These are phyloP conservation scores for Chalciporus piperatus DNA, from an alignment of 768 basidiomycete species.

Conservation along the genomic window DNA sequence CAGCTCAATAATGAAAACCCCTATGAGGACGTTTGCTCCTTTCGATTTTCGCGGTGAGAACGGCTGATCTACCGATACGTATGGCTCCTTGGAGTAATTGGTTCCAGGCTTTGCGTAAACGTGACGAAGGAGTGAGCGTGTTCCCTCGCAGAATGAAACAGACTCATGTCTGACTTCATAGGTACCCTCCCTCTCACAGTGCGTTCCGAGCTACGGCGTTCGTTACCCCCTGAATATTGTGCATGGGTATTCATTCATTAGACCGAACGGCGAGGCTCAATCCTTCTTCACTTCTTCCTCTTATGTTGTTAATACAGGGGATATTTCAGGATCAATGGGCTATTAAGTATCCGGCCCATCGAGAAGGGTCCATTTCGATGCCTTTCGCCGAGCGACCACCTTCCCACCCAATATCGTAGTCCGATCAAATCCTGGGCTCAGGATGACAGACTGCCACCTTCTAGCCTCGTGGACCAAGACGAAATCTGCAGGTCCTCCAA, in stretches of 20 bases:
- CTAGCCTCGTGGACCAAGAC: conserved; percentile 52
- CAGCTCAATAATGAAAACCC: no score
- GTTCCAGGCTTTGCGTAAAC: no score
- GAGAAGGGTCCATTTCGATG: conserved; percentile 14
- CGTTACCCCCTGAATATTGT: no score
- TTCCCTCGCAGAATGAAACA: background rate
- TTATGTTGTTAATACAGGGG: background rate
- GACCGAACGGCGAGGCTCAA: background rate
- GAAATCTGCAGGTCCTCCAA: conserved; percentile 52
- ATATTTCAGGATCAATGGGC: background rate
- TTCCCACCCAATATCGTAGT: conserved; percentile 18
- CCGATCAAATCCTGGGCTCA: conserved; percentile 40
- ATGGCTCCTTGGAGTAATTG: no score
- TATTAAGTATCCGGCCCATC: conserved; percentile 12
- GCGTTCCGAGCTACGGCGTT: no score
- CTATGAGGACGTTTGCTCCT: no score
- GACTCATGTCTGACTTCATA: background rate
- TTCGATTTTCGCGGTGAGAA: no score
- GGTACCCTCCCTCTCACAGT: background rate
- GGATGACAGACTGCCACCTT: conserved; percentile 44
- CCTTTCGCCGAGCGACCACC: conserved; percentile 16
- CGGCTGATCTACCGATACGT: no score
- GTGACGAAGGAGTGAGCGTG: background rate
- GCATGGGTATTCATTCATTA: background rate
- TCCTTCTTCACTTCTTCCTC: background rate